A percentile compares a stretch with the other conserved stretches of the same genome.
These are phyloP conservation scores for Penicillium sp. DNA, from an alignment of 2,329 filamentous ascomycete species.

Conservation along the genomic window DNA sequence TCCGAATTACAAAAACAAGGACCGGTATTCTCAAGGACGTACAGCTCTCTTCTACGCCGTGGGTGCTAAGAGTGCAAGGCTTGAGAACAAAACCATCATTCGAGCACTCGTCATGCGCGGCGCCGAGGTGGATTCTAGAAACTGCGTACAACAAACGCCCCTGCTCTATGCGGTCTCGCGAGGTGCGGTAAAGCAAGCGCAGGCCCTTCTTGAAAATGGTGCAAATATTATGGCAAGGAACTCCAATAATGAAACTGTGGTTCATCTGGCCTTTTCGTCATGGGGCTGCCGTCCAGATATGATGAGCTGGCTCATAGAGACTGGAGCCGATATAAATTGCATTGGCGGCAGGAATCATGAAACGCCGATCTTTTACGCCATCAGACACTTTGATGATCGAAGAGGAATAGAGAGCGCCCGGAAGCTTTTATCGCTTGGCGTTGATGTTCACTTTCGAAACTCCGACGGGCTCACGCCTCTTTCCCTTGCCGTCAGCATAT, in stretches of 20 bases:
- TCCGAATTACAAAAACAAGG: background rate
- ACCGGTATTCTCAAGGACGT: too few species aligned
- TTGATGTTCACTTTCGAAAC: conserved; percentile 8
- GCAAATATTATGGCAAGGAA: conserved; percentile 5
- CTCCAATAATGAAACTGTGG: conserved; percentile 2
- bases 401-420: background rate
- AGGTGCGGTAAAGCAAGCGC: conserved; percentile 6
- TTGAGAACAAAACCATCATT: conserved; percentile 7
- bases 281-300: background rate
- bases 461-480: conserved; percentile 8
- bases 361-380: conserved; percentile 10
- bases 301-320: background rate
- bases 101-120: conserved; percentile 4
- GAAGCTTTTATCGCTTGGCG: conserved; percentile 2
- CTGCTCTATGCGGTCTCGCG: conserved; percentile 2
- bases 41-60: background rate
- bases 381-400: background rate
- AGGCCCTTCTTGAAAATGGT: conserved; percentile 3
- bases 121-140: conserved; percentile 2
- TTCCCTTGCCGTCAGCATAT: background rate
- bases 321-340: conserved; percentile 6
- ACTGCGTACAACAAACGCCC: too few species aligned
- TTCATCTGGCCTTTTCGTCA: conserved; percentile 7
- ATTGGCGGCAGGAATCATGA: conserved; percentile 3
- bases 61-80: background rate